Evolutionary conservation across 2,329 filamentous ascomycete genomes (phyloP), one percentile per base, ranked within the genome.

Genomic region (Aureobasidium subglaciale): DNA sequence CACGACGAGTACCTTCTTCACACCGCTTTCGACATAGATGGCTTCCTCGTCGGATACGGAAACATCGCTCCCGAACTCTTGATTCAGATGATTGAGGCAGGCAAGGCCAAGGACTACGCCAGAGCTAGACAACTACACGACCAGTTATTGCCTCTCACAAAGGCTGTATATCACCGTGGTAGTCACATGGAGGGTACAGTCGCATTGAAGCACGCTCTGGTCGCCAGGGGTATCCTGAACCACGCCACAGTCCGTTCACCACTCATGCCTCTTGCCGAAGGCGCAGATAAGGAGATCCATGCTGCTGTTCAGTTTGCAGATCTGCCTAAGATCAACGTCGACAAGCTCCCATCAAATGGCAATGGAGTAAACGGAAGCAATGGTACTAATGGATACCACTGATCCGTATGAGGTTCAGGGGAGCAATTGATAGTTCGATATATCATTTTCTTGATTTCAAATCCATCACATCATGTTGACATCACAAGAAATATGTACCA

Each of bases 121-220:
- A 71, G 67, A 56, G 76, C 77, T 3, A 69, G 76, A 22, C 70
- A 70, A 38, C 67, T 79, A n/a, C 77, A 80, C 61, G 76, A 79
- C 60, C 70, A 70, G 60, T 66, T 80, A 2, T 64, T 79, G 3
- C 78, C 76, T 1, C 69, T 79, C 0, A 79, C 77, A 1, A 78
- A 77, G 65, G 74, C 72, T n/a, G 75, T 80, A 0, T 79, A 80
- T 60, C 77, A 80, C 63, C 73, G 76, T 5, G 78, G 77, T 9
- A 78, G 75, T 9, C 78, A 79, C 56, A 79, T 79, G 77, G 77
- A 79, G 65, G 77, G 77, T 2, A 79, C 76, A 4, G 60, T 61
- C 4, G 60, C 66, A 7, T 58, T 79, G 20, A 80, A 79, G 67
- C 76, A 79, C 57, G 76, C 75, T 13, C 65, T 79, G 24, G 75